Evolutionary conservation across 192 early-diverging fungal genomes (phyloP).

Genomic region (Backusella westeae): DNA sequence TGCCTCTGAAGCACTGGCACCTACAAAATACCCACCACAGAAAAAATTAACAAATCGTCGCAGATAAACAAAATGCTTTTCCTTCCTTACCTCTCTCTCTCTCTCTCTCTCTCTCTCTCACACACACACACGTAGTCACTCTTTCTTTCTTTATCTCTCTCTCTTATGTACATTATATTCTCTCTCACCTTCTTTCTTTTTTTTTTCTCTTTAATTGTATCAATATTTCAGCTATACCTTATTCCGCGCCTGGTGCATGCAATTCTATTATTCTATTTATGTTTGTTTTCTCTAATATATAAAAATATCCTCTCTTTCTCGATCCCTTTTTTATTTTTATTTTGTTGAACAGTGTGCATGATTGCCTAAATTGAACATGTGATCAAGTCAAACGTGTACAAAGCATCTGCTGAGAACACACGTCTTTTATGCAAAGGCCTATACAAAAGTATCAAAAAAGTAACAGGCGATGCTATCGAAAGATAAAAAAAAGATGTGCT

Average conservation of each 20-base stretch:
- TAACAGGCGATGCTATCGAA: not conserved
- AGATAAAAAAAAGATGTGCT: not conserved
- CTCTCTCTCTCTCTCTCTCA: not conserved
- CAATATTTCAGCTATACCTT: not conserved
- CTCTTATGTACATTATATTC: not conserved
- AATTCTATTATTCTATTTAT: not conserved
- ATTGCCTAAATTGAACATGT: conserved; percentile 9
- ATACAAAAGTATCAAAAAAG: not conserved
- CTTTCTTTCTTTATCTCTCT: not conserved
- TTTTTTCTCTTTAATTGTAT: not conserved
- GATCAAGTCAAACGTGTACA: not conserved
- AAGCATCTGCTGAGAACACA: not conserved
- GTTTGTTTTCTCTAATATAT: not conserved
- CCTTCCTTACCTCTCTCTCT: not conserved
- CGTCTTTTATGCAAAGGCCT: not conserved
- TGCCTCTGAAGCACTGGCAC: conserved; percentile 1
- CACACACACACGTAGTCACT: not conserved
- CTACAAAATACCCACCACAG: conserved; percentile 16
- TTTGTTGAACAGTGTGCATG: conserved; percentile 1
- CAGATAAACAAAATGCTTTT: not conserved
- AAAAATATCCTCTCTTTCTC: not conserved
- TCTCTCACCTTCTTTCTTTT: not conserved
- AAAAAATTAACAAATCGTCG: conserved; percentile 7
- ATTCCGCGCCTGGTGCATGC: not conserved
- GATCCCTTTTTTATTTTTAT: not conserved